Base-by-base conservation (phyloP, 768 basidiomycete species). In the Lyophyllum atratum region DNA sequence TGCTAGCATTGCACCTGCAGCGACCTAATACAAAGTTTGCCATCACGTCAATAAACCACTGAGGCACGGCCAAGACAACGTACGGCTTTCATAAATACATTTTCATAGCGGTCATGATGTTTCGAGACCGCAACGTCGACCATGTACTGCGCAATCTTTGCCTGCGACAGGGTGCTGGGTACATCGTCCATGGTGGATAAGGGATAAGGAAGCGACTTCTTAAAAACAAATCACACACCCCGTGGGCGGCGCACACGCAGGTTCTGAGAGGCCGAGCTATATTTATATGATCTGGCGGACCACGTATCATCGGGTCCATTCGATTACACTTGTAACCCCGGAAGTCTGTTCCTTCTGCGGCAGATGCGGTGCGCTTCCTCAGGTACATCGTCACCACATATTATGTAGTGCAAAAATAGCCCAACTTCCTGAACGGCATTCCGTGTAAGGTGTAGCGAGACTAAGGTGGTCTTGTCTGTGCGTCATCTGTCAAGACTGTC, bases 1-100 rank as follows among this genome's bases (percentile, higher is more conserved):
- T 7, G 88, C 87, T n/a, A 90, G 66, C 83, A 90, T 87, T 29
- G 80, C 77, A 17, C 89, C 89, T 26, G 87, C 89, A 54, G 84
- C 71, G 49, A 89, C 80, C 88, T 90, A 43, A 4, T 5, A 10
- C 9, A 22, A 19, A 34, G 8, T 21, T 42, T 19, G 34, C 17
- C 12, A 15, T 37, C 6, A 37, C 17, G 6, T 14, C 10, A 21
- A 19, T 12, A 47, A 40, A 15, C 17, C 19, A 4, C 39, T 15
- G 39, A 2, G 5, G 19, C n/a, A 19, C 4, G 39, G 5, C 39
- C 15, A n/a, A 19, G n/a, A 10, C 4, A 8, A 21, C 85, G 57
- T 58, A 89, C 89, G 5, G 88, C 85, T 70, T 91, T 91, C 57
- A 86, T 68, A 68, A 91, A 89, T 1, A 85, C 67, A 33, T 74